phyloP scores from a whole-genome alignment of 176 grass and related monocot species.

The Panicum miliaceum region DNA sequence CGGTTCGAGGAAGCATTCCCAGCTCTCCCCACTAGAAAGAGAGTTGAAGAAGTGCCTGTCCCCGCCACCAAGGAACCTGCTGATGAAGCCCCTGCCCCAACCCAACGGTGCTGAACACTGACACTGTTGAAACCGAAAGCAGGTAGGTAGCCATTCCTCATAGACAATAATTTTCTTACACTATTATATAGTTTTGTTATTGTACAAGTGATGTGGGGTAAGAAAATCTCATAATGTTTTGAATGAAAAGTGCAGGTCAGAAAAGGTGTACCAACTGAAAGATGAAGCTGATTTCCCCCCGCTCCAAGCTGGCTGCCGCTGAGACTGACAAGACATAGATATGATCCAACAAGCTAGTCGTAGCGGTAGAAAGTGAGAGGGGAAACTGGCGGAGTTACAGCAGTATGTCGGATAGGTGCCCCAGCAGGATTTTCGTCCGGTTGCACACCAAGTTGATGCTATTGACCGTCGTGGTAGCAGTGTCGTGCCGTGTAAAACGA shows the following conservation, averaged over 20 bases:
- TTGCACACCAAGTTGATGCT: conserved; percentile 22
- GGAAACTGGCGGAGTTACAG: conserved; percentile 9
- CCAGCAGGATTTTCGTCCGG: conserved; percentile 24
- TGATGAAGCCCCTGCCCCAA: conserved; percentile 12
- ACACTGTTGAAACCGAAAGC: neutral
- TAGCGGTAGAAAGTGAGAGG: conserved; percentile 18
- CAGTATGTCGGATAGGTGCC: conserved; percentile 27
- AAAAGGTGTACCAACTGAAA: conserved; percentile 44
- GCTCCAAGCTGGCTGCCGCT: conserved; percentile 40
- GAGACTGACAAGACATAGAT: conserved; percentile 35
- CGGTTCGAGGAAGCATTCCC: conserved; percentile 41
- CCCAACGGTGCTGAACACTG: neutral
- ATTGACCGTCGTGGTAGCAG: conserved; percentile 25
- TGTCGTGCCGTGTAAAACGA: conserved; percentile 40
- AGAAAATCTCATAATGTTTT: conserved; percentile 7
- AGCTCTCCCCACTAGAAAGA: conserved; percentile 2
- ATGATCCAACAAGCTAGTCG: conserved; percentile 37
- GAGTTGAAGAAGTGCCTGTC: neutral
- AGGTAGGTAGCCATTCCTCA: conserved; percentile 54
- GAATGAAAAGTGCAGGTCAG: conserved; percentile 49
- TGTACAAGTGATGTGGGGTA: neutral
- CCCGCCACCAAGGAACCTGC: neutral
- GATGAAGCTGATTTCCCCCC: conserved; percentile 79
- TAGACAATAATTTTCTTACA: neutral
- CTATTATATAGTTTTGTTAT: neutral